phyloP scores from a whole-genome alignment of 306 rosid genomes.

The Abrus pulchellus region DNA sequence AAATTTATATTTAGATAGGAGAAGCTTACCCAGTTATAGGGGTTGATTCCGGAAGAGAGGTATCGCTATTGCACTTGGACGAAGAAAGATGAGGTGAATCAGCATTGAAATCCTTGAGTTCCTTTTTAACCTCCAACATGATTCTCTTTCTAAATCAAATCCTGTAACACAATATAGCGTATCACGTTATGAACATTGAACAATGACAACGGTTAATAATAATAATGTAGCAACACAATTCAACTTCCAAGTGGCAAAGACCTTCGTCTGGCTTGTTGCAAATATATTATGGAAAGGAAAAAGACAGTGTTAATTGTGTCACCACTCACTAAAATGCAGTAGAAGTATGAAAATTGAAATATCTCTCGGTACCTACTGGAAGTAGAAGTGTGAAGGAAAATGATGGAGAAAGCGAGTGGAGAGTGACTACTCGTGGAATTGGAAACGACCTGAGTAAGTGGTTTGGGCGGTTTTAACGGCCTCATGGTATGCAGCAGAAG shows the following conservation, averaged over 20 bases:
- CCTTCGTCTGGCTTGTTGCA: background rate
- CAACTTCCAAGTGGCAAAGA: background rate
- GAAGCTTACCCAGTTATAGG: slow-evolving; percentile 50
- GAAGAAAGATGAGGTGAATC: slow-evolving; percentile 48
- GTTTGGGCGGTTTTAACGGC: slow-evolving; percentile 41
- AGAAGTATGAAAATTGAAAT: background rate
- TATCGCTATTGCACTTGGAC: slow-evolving; percentile 32
- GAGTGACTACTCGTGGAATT: background rate
- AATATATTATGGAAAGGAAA: slow-evolving; percentile 6
- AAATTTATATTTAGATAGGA: background rate
- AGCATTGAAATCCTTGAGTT: slow-evolving; percentile 40
- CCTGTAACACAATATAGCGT: background rate
- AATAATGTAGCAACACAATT: background rate
- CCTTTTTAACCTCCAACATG: slow-evolving; percentile 51
- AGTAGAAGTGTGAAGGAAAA: background rate
- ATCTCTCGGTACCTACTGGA: slow-evolving; percentile 14
- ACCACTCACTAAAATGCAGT: background rate
- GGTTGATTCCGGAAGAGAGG: slow-evolving; percentile 39
- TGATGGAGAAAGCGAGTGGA: background rate
- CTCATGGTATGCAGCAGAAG: slow-evolving; percentile 17
- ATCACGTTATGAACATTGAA: slow-evolving; percentile 34
- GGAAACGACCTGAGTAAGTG: background rate
- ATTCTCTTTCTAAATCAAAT: slow-evolving; percentile 13
- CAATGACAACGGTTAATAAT: background rate
- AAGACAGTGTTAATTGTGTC: background rate